Evolutionary conservation across 202 grass and related monocot genomes (phyloP).

Genomic region (Dendrocalamus latiflorus): DNA sequence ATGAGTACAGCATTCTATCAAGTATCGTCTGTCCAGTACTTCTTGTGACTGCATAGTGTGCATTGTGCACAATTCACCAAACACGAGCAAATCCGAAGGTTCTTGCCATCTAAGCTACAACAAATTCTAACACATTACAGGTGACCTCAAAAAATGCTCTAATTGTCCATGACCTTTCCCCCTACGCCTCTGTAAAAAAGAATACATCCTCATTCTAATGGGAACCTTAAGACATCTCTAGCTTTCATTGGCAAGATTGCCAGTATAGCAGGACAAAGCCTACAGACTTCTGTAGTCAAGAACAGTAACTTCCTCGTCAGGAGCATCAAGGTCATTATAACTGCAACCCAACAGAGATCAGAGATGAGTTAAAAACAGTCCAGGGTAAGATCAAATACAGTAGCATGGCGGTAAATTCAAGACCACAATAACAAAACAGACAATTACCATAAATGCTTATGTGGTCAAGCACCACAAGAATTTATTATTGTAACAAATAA

Average conservation of each 20-base stretch:
- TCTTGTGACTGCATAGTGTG: not conserved
- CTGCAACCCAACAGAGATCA: slow-evolving; percentile 41
- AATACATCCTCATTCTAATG: slow-evolving; percentile 1
- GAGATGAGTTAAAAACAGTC: not conserved
- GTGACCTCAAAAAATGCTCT: slow-evolving; percentile 14
- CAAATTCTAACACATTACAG: slow-evolving; percentile 3
- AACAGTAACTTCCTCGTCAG: slow-evolving; percentile 96
- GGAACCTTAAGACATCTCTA: not conserved
- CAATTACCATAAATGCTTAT: not conserved
- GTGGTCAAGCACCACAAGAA: not conserved
- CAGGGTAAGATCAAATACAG: not conserved
- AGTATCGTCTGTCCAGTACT: not conserved
- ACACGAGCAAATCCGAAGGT: slow-evolving; percentile 8
- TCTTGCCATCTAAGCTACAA: slow-evolving; percentile 9
- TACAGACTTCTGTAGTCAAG: slow-evolving; percentile 99
- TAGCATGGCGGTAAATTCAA: not conserved
- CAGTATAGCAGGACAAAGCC: not conserved
- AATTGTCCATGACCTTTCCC: not conserved
- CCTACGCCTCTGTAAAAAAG: not conserved
- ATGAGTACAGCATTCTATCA: not conserved
- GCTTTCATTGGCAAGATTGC: not conserved
- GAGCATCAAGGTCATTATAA: slow-evolving; percentile 96
- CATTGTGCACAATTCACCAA: not conserved
- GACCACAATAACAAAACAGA: not conserved
- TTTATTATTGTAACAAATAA: not conserved